Conservation (phyloP, 495 filamentous ascomycete species). For the Jackrogersella minutella region DNA sequence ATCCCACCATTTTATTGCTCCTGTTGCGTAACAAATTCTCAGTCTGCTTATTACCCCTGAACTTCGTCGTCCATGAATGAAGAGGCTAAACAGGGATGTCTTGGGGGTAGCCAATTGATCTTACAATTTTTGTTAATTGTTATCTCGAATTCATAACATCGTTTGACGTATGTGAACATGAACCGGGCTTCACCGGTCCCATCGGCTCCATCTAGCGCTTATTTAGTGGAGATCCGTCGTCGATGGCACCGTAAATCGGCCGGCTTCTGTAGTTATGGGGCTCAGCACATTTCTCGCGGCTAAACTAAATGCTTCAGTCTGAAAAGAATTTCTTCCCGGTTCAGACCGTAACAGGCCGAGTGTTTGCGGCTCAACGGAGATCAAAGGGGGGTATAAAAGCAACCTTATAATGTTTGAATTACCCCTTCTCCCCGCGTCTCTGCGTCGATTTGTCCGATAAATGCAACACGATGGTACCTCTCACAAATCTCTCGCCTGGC, state of each 20-base stretch:
- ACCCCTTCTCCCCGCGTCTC: neutral
- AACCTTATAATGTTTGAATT: neutral
- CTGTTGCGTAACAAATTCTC: too few species aligned
- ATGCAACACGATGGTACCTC: neutral
- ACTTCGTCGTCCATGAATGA: neutral
- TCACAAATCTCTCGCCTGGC: neutral
- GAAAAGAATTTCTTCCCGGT: neutral
- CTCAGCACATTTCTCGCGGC: neutral
- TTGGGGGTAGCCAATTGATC: neutral
- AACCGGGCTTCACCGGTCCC: constrained; percentile 13
- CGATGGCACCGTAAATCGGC: constrained; percentile 21
- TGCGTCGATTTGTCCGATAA: neutral
- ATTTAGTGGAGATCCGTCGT: constrained; percentile 21
- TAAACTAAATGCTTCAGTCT: neutral
- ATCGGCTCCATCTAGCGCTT: constrained; percentile 15
- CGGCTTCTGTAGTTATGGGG: constrained; percentile 5
- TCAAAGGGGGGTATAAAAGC: neutral
- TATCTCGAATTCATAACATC: too few species aligned
- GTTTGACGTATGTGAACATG: neutral
- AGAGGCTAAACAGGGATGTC: too few species aligned
- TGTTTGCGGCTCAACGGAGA: neutral
- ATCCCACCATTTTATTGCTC: neutral
- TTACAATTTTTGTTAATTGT: neutral
- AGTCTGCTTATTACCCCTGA: too few species aligned
- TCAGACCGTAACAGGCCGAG: neutral